Conservation (phyloP, 1,284 basidiomycete genomes). For the Marasmius tenuissimus region DNA sequence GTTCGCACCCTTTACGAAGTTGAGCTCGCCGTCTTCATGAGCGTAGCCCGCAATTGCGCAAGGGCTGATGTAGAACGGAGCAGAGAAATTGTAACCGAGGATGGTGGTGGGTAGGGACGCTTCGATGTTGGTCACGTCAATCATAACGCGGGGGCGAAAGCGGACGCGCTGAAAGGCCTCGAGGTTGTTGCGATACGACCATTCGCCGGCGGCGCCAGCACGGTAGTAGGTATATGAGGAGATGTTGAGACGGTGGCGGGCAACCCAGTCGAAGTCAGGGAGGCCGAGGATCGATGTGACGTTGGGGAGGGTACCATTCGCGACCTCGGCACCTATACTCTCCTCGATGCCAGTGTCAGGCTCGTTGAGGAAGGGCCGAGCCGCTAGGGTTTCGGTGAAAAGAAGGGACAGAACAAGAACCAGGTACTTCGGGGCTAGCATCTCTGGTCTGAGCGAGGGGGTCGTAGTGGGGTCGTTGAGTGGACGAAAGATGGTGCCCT, state of each 20-base stretch:
- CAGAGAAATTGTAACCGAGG: conserved; percentile 2
- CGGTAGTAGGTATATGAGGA: not conserved
- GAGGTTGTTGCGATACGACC: conserved; percentile 5
- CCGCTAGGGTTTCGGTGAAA: not conserved
- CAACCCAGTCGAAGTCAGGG: conserved; percentile 2
- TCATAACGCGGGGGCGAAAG: not conserved
- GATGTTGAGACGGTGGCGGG: not conserved
- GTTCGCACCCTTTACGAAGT: not conserved
- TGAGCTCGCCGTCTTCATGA: not conserved
- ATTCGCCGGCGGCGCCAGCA: not conserved
- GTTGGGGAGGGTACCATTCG: not conserved
- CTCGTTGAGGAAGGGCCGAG: conserved; percentile 4
- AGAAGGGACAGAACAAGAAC: not conserved
- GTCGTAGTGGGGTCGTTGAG: not conserved
- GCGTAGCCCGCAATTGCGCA: not conserved
- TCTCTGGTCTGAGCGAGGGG: not conserved
- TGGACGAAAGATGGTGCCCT: no score
- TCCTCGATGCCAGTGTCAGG: not conserved
- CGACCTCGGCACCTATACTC: not conserved
- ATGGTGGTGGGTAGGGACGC: not conserved
- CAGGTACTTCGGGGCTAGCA: not conserved
- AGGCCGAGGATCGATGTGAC: not conserved
- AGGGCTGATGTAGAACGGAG: not conserved
- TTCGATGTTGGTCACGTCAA: conserved; percentile 1
- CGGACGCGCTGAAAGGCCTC: not conserved